phyloP scores from a whole-genome alignment of 225 moss, liverwort and hornwort species.

The Rhytidiadelphus loreus region DNA sequence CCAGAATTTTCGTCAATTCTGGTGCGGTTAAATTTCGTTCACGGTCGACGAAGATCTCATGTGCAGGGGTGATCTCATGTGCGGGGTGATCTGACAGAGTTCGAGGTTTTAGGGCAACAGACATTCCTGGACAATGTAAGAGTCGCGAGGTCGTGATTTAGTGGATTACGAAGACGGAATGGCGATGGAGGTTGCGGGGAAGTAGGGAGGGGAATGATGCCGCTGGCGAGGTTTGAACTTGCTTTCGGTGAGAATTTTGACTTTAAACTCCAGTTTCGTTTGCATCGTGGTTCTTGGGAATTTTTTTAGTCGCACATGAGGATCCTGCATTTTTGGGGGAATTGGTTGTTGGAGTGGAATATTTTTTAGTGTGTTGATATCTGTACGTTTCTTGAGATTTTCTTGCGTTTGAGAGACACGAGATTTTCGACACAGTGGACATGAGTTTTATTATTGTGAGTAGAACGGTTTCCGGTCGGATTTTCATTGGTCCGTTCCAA shows the following conservation, averaged over 20 bases:
- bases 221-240: not conserved
- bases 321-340: not conserved
- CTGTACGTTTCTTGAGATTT: not conserved
- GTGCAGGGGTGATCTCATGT: not conserved
- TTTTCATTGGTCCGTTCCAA: not conserved
- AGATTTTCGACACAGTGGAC: not conserved
- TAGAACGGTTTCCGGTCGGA: not conserved
- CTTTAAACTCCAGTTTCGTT: not conserved
- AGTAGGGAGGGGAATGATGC: not conserved
- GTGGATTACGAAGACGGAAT: not conserved
- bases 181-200: not conserved
- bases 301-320: not conserved
- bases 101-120: not conserved
- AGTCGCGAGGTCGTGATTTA: not conserved
- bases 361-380: not conserved
- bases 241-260: not conserved
- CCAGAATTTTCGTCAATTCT: not conserved
- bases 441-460: not conserved
- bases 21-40: not conserved
- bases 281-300: not conserved
- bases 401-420: not conserved
- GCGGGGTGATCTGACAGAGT: not conserved
- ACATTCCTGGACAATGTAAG: not conserved
- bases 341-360: not conserved
- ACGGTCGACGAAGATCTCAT: not conserved